phyloP scores from a whole-genome alignment of 228 moss, liverwort and hornwort genomes.

The Sphagnum fallax region DNA sequence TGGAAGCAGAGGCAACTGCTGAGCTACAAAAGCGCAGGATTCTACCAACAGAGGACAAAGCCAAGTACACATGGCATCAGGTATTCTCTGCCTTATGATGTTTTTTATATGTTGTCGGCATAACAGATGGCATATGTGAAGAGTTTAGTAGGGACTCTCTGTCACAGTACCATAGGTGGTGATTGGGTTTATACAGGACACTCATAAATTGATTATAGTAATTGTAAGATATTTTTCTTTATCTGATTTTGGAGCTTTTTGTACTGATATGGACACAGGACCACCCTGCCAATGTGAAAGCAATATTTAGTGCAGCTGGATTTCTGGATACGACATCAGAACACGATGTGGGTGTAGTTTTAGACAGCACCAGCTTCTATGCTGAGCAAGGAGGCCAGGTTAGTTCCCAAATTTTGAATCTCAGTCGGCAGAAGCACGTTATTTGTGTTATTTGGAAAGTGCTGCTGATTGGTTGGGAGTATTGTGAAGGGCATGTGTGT shows the following conservation, averaged over 20 bases:
- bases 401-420: not conserved
- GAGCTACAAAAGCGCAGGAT: slow-evolving; percentile 39
- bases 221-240: too few species aligned
- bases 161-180: too few species aligned
- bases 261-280: slow-evolving; percentile 12
- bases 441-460: not conserved
- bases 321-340: slow-evolving; percentile 43
- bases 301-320: slow-evolving; percentile 43
- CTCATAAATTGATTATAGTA: too few species aligned
- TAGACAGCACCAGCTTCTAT: slow-evolving; percentile 55
- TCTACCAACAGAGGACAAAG: slow-evolving; percentile 48
- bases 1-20: slow-evolving; percentile 63
- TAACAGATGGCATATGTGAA: too few species aligned
- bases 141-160: too few species aligned
- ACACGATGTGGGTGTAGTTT: slow-evolving; percentile 51
- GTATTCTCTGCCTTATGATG: slow-evolving; percentile 5
- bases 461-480: not conserved
- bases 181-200: too few species aligned
- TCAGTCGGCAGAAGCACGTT: not conserved
- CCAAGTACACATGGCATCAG: slow-evolving; percentile 46
- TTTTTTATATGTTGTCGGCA: too few species aligned
- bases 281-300: slow-evolving; percentile 35
- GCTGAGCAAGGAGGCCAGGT: slow-evolving; percentile 70
- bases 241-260: too few species aligned
- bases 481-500: too few species aligned